Evolutionary conservation across 2,329 filamentous ascomycete species (phyloP), one percentile per base, ranked within the genome.

Genomic region (Pochonia chlamydosporia): DNA sequence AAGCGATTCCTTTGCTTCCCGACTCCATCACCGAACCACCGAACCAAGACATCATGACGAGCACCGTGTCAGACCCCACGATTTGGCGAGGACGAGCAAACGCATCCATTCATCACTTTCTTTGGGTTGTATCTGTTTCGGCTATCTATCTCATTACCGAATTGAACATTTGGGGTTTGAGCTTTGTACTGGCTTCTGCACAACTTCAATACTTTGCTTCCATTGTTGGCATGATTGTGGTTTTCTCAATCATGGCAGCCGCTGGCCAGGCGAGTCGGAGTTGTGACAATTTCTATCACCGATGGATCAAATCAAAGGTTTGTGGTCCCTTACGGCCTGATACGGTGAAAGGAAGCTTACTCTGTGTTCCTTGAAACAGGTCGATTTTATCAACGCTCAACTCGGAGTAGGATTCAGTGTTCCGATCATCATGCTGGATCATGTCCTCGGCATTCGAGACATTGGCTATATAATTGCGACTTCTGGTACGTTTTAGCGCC

Each of bases 401-500:
- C 68, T 78, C 52, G 74, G 74, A 0, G 56, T 76, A 5, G 75
- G 72, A 3, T 78, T 78, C 52, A 69, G 71, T 0, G 65, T 77
- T 3, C 75, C 75, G 0, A 66, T 78, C 3, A 59, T 76, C 2
- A 71, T 71, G 63, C 65, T 77, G 13, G 66, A 68, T 33, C 55
- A 66, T 6, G 53, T 65, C 10, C 51, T 70, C 7, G 56, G 60
- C 16, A 54, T 59, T 16, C 52, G 47, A 3, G 59, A 61, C 1
- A 64, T 76, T n/a, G 72, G 66, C 5, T 56, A 67, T 16, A 65
- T 76, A 7, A 64, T 73, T 16, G 64, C 62, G 3, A 69, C 67
- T 25, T 77, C 75, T 45, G 49, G 74, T 77, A 52, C 30, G 68
- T 60, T 9, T 13, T 13, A 23, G 5, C 7, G 14, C 20, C 26